Base-by-base conservation (phyloP, 139 green algal genomes). In the Closterium sp. region DNA sequence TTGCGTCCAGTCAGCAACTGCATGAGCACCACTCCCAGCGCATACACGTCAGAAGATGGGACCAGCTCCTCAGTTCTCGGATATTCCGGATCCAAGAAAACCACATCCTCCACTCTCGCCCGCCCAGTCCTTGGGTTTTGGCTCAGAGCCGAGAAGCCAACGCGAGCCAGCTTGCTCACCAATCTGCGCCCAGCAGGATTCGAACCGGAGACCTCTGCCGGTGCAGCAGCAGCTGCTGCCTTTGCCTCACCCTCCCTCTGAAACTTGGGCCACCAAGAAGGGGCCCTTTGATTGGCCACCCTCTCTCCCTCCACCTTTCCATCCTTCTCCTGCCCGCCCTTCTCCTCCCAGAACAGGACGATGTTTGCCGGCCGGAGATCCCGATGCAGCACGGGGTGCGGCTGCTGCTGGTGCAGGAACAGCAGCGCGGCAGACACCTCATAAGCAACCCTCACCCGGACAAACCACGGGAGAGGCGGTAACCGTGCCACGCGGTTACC, bases 341-440 rank as follows among this genome's bases (percentile, higher is more conserved):
- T 79, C 62, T 79, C 62, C 62, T 90, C 88, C 22, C 88, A 90
- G n/a, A 29, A 31, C 7, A 93, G 86, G 31, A 93, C 21, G 91
- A 93, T 91, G 87, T 93, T 93, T 11, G 88, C 91, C 27, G 91
- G 91, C 21, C 87, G 38, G 24, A 93, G 31, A 24, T 91, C 87
- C 21, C 87, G 62, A 42, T 93, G 91, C 7, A 93, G 31, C 31
- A 93, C 34, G 9, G 89, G 89, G 70, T 86, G 38, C 19, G 91
- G 91, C 87, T 92, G 29, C 38, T 92, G 87, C 31, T 32, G 28
- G 88, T 93, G 91, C 87, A 93, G 87, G n/a, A 92, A 92, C 86
- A 50, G 70, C 87, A 93, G 87, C 1, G 87, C 91, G 9, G 38
- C 31, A 9, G 91, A 90, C 31, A 93, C 87, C 86, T 93, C 91